Evolutionary conservation across 495 filamentous ascomycete species (phyloP), one percentile per base, ranked within the genome.

Genomic region (Xylaria grammica): DNA sequence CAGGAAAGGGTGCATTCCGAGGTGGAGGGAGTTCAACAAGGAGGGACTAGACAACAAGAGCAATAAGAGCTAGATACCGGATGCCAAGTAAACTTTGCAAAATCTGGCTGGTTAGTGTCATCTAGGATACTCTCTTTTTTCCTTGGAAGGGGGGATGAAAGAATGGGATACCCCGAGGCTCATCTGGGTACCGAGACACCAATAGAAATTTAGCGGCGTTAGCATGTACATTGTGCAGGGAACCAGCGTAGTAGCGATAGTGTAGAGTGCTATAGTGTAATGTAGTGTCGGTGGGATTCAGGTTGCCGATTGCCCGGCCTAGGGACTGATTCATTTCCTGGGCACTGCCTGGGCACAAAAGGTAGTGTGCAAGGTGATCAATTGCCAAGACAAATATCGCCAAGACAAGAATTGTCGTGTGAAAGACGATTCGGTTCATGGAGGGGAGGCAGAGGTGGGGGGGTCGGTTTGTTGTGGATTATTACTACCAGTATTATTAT

Each of bases 1-100:
- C 29, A 42, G 6, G 38, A 55, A 63, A 40, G 60, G 60, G 60
- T 45, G 38, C 51, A 48, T 55, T 34, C 50, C 20, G 60, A 63
- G 40, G 50, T 45, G 50, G 60, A 59, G 32, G 20, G 32, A 15
- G 19, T 46, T 48, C 42, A 46, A 59, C 29, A 48, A n/a, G 56
- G 42, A 48, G 36, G 19, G 56, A 59, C 24, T 40, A 46, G 42
- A 19, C 24, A 48, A 44, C 34, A 36, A 36, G 32, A 36, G 5
- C 11, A 11, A 11, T 5, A 4, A 36, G 11, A 36, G 11, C 32
- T 36, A 11, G 11, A 36, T 26, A 10, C 36, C 6, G 20, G 19
- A 7, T 58, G 54, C 54, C 54, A 58, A 58, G 54, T 1, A 38
- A 29, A 26, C 10, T 20, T 44, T 45, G 54, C 24, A 58, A 58